These are phyloP conservation scores for Chlamydomonas sp. DNA, from an alignment of 139 green algal species.

Conservation along the genomic window DNA sequence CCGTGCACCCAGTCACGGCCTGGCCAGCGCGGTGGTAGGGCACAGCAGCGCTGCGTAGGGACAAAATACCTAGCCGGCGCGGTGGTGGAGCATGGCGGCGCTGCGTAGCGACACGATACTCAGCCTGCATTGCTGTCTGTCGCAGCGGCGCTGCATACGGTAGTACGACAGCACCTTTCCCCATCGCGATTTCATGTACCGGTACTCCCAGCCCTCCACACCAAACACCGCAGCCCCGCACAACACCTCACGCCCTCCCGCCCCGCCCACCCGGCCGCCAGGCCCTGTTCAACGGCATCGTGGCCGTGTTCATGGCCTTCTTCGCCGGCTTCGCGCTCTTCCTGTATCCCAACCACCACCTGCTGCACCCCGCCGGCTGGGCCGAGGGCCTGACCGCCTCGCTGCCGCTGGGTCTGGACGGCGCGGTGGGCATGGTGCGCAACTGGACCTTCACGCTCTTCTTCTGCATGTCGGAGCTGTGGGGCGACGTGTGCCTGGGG, in stretches of 20 bases:
- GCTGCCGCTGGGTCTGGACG: conserved; percentile 58
- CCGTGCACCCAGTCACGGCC: no score
- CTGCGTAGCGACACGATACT: no score
- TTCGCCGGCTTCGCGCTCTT: conserved; percentile 84
- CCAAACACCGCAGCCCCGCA: neutral
- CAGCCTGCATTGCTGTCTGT: no score
- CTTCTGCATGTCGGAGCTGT: conserved; percentile 89
- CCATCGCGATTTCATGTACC: no score
- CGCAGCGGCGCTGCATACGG: no score
- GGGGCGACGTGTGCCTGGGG: conserved; percentile 90
- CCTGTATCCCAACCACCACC: conserved; percentile 85
- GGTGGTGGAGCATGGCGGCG: no score
- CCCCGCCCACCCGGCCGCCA: conserved; percentile 31
- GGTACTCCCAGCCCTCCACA: neutral
- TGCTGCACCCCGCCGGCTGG: conserved; percentile 75
- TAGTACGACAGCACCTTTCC: no score
- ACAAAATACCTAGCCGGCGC: no score
- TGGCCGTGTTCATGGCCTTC: conserved; percentile 85
- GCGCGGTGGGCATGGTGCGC: conserved; percentile 84
- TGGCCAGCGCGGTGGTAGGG: no score
- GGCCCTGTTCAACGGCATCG: conserved; percentile 90
- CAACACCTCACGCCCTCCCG: neutral
- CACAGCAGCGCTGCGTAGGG: no score
- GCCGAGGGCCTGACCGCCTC: conserved; percentile 45
- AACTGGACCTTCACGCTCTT: conserved; percentile 98